These are phyloP conservation scores for Conoideocrella luteorostrata DNA, from an alignment of 2,329 filamentous ascomycete genomes.

Conservation along the genomic window DNA sequence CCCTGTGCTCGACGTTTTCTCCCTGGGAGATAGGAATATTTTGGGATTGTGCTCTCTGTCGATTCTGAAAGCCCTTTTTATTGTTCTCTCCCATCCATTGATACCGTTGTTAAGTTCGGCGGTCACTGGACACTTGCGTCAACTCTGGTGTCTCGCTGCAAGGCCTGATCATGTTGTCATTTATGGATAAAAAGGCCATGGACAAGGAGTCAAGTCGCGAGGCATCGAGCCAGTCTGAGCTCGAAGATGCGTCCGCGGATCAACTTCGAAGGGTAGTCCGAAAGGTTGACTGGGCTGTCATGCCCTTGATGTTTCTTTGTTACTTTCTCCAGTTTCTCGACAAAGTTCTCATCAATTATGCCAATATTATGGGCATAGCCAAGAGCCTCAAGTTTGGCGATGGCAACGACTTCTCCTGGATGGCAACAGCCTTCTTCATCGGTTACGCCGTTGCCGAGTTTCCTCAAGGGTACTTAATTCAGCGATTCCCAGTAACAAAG, in stretches of 20 bases:
- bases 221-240: slow-evolving; percentile 1
- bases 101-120: no score
- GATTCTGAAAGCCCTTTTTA: no score
- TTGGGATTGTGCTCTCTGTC: no score
- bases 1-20: no score
- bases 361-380: slow-evolving; percentile 24
- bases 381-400: slow-evolving; percentile 20
- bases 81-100: no score
- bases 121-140: not conserved
- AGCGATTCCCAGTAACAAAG: slow-evolving; percentile 26
- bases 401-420: slow-evolving; percentile 25
- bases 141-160: not conserved
- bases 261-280: slow-evolving; percentile 13
- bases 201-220: not conserved
- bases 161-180: not conserved
- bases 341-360: slow-evolving; percentile 22
- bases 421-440: slow-evolving; percentile 25
- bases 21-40: no score
- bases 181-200: not conserved
- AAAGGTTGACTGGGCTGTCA: slow-evolving; percentile 19
- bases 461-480: slow-evolving; percentile 23
- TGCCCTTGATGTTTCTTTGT: slow-evolving; percentile 21
- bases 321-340: slow-evolving; percentile 22
- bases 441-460: slow-evolving; percentile 23
- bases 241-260: not conserved